Base-by-base conservation (phyloP, 805 yeast genomes). In the Cyberlindnera xylosilytica region DNA sequence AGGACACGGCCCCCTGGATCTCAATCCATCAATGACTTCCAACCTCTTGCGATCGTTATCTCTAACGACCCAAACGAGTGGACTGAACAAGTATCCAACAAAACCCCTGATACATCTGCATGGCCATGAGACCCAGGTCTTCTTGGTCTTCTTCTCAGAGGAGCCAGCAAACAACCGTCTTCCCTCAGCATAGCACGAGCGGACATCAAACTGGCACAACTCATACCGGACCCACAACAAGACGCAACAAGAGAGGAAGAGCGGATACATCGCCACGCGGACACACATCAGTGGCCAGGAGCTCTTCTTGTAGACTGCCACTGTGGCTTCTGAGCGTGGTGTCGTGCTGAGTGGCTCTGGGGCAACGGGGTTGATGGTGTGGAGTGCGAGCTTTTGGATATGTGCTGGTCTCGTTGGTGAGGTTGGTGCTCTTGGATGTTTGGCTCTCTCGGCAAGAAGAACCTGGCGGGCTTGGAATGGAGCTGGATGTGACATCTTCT, bases 401-500 rank as follows among this genome's bases (percentile, higher is more conserved):
- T 20, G 36, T 13, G 17, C 12, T 4, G 28, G 12, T 6, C 31
- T 13, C 5, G 20, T 8, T 13, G 28, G 23, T 20, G 24, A 22
- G 7, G 24, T 8, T 22, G 24, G 10, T 8, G 24, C 7, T 22
- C 24, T 22, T 8, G 29, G n/a, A 16, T 22, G 16, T 18, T 26
- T 40, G 17, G 44, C 22, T n/a, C 45, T 34, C 19, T 42, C 41
- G 3, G 41, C 41, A 17, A 42, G 41, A n/a, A 41, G 40, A n/a
- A 41, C 17, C 17, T 36, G 44, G 11, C 44, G 44, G n/a, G 37
- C 40, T 2, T 41, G 44, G 34, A 41, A 41, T n/a, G 13, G 20
- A 7, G 27, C 34, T 13, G 44, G 34, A 16, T 16, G 20, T 2
- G 36, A n/a, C n/a, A n/a, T n/a, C n/a, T n/a, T n/a, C n/a, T n/a